Evolutionary conservation across 108 stramenopile genomes (phyloP), one percentile per base, ranked within the genome.

Genomic region (Cylindrotheca closterium): DNA sequence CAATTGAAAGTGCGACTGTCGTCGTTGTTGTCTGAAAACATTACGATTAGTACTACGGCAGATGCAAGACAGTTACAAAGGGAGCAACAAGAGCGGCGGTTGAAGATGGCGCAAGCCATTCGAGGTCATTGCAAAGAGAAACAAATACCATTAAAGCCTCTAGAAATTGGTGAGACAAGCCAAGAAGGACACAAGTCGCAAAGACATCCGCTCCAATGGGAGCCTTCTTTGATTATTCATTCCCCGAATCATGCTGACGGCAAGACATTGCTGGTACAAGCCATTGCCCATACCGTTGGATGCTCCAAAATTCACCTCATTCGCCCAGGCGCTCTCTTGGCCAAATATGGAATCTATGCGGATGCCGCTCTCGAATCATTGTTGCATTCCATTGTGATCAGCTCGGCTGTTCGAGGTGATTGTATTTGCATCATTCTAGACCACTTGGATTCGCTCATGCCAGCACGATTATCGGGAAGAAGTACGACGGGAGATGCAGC

Each of bases 291-390:
- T 67, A 21, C 54, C 12, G 29, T 86, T 28, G 65, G 81, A 5
- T 93, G 83, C 47, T 47, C 71, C 34, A 32, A 51, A 42, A 79
- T 90, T 10, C 85, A 93, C 69, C 54, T 86, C 5, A 62, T 93
- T 30, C 75, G 68, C 1, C 68, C 76, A 22, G 82, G 79, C 8
- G 53, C 83, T 8, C 65, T 93, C 23, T 47, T 93, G 42, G 84
- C 88, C 46, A 86, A 88, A 47, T 89, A 88, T 56, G 87, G 92
- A 0, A 66, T 77, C 25, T 74, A 71, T 47, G 86, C 92, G 3
- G 88, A 93, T 81, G 79, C 75, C 34, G 92, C 88, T 3, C 69
- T 90, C 7, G 88, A 88, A 71, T 67, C 85, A 27, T 58, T 80
- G 47, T 25, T 93, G 23, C 88, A 93, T 48, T 60, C 68, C 19